phyloP scores from a whole-genome alignment of 108 stramenopile species.

The Cyclostephanos tholiformis region DNA sequence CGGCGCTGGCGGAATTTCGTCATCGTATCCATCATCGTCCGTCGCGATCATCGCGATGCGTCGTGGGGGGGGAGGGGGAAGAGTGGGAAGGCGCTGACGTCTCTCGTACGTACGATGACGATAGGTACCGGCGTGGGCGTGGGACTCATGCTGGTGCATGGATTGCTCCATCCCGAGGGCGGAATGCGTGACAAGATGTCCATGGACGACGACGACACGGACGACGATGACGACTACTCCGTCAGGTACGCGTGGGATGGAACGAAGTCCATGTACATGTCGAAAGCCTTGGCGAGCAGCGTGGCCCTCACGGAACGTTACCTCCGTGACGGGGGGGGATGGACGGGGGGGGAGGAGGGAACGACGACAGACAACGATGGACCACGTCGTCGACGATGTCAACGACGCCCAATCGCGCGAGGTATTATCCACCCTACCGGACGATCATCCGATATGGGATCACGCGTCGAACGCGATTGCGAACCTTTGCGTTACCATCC shows the following conservation, averaged over 20 bases:
- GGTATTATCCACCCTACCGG: constrained; percentile 59
- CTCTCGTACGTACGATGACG: constrained; percentile 92
- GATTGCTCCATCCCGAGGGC: constrained; percentile 95
- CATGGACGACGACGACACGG: too few relatives aligned
- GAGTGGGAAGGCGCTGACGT: constrained; percentile 29
- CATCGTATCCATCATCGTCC: constrained; percentile 19
- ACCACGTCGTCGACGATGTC: constrained; percentile 21
- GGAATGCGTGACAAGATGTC: constrained; percentile 75
- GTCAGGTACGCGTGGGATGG: constrained; percentile 84
- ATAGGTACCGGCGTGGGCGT: constrained; percentile 97
- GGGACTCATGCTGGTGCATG: constrained; percentile 88
- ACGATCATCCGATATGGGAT: constrained; percentile 88
- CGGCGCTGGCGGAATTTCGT: constrained; percentile 90
- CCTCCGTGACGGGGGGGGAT: constrained; percentile 8
- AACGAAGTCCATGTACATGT: constrained; percentile 74
- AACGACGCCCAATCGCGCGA: constrained; percentile 32
- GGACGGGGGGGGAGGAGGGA: not conserved
- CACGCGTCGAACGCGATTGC: constrained; percentile 92
- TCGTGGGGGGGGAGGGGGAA: too few relatives aligned
- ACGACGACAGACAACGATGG: too few relatives aligned
- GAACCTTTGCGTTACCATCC: constrained; percentile 84
- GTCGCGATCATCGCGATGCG: too few relatives aligned
- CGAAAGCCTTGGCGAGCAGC: constrained; percentile 67
- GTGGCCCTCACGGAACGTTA: constrained; percentile 83
- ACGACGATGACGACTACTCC: constrained; percentile 71